Base-by-base conservation (phyloP, 352 stramenopile species). In the Thalassiosira ordinaria region DNA sequence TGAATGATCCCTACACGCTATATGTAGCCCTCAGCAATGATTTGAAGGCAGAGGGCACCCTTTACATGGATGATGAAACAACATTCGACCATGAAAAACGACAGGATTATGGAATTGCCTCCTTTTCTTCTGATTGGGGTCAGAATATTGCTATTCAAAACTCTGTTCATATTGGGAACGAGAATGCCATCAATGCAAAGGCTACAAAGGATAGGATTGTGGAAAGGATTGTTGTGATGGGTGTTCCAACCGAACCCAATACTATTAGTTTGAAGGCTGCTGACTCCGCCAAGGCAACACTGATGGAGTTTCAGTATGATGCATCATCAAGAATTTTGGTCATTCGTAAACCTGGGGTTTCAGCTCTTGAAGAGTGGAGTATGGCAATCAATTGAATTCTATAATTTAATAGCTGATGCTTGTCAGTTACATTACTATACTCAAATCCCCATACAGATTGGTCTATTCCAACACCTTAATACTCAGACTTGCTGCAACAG, bases 21-120 rank as follows among this genome's bases (percentile, higher is more conserved):
- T 95, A 98, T 35, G 90, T 99, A 71, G 94, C 97, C 22, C 85
- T 99, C 37, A 93, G 98, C 76, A 79, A 84, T 8, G 74, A 84
- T 20, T 89, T 92, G n/a, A 81, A 91, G 35, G 97, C 97, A 6
- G 66, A 68, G 1, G 97, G 97, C 13, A 63, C 85, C 26, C 89
- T 99, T 0, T 99, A 99, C 84, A 91, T 99, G 57, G 97, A 99
- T 80, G 97, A 99, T 75, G 96, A 98, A 90, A 85, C 91, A 51
- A 98, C 93, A n/a, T 95, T 93, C 73, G 77, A 87, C n/a, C 89
- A 93, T 60, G 39, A 82, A 53, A 91, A 61, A 18, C 79, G 74
- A 9, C 64, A 68, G 49, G 82, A 90, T 75, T 93, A 78, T 87
- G 87, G 72, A 16, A 35, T 79, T 52, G 85, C 89, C n/a, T 84